Evolutionary conservation across 805 yeast species (phyloP).

Genomic region (Teunomyces kruisii): DNA sequence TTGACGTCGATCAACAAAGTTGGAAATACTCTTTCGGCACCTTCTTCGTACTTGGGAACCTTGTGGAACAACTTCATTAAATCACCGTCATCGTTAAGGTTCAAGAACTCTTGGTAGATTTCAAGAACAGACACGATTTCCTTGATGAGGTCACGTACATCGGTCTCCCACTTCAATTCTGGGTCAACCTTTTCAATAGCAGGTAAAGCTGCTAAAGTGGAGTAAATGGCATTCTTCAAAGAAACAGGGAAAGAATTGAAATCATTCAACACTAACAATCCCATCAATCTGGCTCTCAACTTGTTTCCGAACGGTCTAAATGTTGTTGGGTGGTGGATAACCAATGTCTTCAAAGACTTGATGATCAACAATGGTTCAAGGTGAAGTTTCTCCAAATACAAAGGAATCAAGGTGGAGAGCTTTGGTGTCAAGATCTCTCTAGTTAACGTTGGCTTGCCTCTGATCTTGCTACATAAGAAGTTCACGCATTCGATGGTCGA

Average conservation of each 20-base stretch:
- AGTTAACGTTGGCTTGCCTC: slow-evolving; percentile 81
- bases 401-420: slow-evolving; percentile 58
- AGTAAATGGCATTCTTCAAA: slow-evolving; percentile 44
- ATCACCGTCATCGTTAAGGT: slow-evolving; percentile 56
- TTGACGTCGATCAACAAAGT: slow-evolving; percentile 57
- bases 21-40: slow-evolving; percentile 10
- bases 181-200: slow-evolving; percentile 55
- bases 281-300: slow-evolving; percentile 47
- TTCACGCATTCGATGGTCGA: slow-evolving; percentile 42
- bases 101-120: slow-evolving; percentile 61
- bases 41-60: slow-evolving; percentile 20
- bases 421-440: slow-evolving; percentile 84
- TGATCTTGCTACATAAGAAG: slow-evolving; percentile 46
- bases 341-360: slow-evolving; percentile 35
- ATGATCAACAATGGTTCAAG: slow-evolving; percentile 33
- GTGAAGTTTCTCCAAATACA: slow-evolving; percentile 45
- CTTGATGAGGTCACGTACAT: slow-evolving; percentile 46
- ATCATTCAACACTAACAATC: slow-evolving; percentile 31
- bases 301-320: slow-evolving; percentile 76
- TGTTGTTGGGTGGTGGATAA: slow-evolving; percentile 67
- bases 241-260: slow-evolving; percentile 38
- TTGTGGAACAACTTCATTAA: slow-evolving; percentile 37
- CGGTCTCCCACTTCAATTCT: slow-evolving; percentile 44
- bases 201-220: slow-evolving; percentile 56
- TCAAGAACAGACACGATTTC: slow-evolving; percentile 56